Percentiles rank a stretch among this genome's conserved stretches.
phyloP scores from a whole-genome alignment of 345 rosid genomes.

The Aquilaria yunnanensis region DNA sequence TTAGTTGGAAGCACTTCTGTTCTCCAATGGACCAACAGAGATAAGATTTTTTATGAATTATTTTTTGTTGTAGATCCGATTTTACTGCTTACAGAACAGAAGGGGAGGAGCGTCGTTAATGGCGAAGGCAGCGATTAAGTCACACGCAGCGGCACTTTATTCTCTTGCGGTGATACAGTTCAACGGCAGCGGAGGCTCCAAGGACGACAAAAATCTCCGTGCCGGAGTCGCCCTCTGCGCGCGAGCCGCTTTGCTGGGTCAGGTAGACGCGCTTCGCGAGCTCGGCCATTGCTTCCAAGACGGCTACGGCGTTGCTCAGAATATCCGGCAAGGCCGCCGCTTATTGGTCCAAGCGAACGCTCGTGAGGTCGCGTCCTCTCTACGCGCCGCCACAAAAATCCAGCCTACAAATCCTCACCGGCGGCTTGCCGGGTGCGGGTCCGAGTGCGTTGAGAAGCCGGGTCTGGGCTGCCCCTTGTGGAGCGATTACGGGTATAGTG shows the following conservation, averaged over 20 bases:
- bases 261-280: slow-evolving; percentile 31
- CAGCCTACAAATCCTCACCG: background rate
- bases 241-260: slow-evolving; percentile 31
- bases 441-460: background rate
- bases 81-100: slow-evolving; percentile 27
- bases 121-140: slow-evolving; percentile 30
- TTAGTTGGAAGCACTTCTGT: slow-evolving; percentile 8
- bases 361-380: slow-evolving; percentile 13
- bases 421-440: background rate
- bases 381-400: slow-evolving; percentile 5
- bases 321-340: slow-evolving; percentile 29
- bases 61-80: slow-evolving; percentile 18
- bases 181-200: slow-evolving; percentile 34
- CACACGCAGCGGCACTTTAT: slow-evolving; percentile 28
- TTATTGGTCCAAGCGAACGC: slow-evolving; percentile 34
- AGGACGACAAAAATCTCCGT: slow-evolving; percentile 28
- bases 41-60: too few species aligned
- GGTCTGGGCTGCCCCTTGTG: slow-evolving; percentile 17
- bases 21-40: background rate
- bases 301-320: slow-evolving; percentile 30
- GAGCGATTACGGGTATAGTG: slow-evolving; percentile 27
- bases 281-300: slow-evolving; percentile 37
- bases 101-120: slow-evolving; percentile 28
- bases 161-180: slow-evolving; percentile 32
- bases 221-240: slow-evolving; percentile 33